phyloP scores from a whole-genome alignment of 2,329 filamentous ascomycete species.

The Salinomyces thailandicus region DNA sequence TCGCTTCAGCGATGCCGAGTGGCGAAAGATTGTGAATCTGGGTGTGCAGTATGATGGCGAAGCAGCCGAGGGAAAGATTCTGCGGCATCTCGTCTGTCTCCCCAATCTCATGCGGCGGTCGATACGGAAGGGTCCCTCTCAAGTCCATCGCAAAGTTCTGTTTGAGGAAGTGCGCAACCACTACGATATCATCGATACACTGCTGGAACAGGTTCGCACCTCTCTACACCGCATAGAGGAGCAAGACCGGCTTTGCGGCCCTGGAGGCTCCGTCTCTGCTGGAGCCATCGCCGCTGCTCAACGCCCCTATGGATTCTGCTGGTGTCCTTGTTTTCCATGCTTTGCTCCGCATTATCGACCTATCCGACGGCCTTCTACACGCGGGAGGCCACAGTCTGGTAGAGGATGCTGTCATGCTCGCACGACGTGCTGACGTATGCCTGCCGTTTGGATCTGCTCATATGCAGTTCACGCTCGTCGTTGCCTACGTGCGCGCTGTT shows the following conservation, averaged over 20 bases:
- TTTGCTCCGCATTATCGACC: not conserved
- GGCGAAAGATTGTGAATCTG: not conserved
- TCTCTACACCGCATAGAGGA: not conserved
- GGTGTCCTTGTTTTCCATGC: not conserved
- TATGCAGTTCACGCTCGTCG: not conserved
- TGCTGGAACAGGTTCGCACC: not conserved
- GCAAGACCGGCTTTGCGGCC: not conserved
- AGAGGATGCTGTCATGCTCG: not conserved
- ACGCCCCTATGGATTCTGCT: not conserved
- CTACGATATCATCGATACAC: not conserved
- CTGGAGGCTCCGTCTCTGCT: not conserved
- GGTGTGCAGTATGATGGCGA: not conserved
- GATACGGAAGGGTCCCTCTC: not conserved
- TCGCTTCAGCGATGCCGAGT: conserved; percentile 3
- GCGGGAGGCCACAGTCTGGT: not conserved
- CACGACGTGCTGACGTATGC: not conserved
- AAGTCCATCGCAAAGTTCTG: not conserved
- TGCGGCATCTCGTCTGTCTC: not conserved
- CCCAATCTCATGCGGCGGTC: not conserved
- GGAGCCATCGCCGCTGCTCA: not conserved
- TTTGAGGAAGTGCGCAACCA: not conserved
- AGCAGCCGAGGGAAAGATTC: not conserved
- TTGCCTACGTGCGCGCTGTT: not conserved
- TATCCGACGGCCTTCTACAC: not conserved
- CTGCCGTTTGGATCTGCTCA: not conserved